Conservation (phyloP, 257 asterid species). For the Gentiana macrophylla region DNA sequence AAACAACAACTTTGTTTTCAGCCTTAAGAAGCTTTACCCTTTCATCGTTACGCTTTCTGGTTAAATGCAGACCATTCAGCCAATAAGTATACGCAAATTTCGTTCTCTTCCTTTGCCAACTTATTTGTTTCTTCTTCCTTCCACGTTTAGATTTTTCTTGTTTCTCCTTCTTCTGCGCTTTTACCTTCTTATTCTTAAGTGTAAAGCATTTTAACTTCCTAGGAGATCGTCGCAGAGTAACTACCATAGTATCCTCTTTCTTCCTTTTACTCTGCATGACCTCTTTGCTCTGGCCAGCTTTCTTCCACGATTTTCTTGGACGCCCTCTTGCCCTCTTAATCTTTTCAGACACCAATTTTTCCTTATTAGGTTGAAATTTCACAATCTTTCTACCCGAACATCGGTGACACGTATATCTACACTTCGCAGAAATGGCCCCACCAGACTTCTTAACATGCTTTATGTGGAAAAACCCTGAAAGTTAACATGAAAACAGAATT, state of each 20-base stretch:
- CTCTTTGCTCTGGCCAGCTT: conserved; percentile 31
- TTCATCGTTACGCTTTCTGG: conserved; percentile 57
- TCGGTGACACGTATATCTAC: conserved; percentile 53
- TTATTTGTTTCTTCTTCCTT: conserved; percentile 30
- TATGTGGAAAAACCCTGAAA: conserved; percentile 70
- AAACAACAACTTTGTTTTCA: conserved; percentile 40
- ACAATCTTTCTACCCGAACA: conserved; percentile 35
- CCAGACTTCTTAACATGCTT: conserved; percentile 51
- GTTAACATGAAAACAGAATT: conserved; percentile 13
- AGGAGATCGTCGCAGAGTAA: conserved; percentile 86
- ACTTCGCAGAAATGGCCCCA: conserved; percentile 30
- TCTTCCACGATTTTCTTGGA: conserved; percentile 29
- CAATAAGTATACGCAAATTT: conserved; percentile 49
- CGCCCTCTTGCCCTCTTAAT: conserved; percentile 32
- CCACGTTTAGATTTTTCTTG: conserved; percentile 30
- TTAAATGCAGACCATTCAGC: conserved; percentile 64
- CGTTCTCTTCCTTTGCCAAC: conserved; percentile 54
- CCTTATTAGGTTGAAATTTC: conserved; percentile 27
- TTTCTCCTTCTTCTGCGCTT: conserved; percentile 39
- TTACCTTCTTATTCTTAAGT: conserved; percentile 31
- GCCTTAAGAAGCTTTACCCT: conserved; percentile 42
- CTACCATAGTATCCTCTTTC: conserved; percentile 30
- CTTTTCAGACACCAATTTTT: conserved; percentile 21
- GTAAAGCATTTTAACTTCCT: conserved; percentile 51
- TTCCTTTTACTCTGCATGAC: conserved; percentile 25